Evolutionary conservation across 257 asterid species (phyloP), one percentile per base, ranked within the genome.

Genomic region (Fraxinus anomala): DNA sequence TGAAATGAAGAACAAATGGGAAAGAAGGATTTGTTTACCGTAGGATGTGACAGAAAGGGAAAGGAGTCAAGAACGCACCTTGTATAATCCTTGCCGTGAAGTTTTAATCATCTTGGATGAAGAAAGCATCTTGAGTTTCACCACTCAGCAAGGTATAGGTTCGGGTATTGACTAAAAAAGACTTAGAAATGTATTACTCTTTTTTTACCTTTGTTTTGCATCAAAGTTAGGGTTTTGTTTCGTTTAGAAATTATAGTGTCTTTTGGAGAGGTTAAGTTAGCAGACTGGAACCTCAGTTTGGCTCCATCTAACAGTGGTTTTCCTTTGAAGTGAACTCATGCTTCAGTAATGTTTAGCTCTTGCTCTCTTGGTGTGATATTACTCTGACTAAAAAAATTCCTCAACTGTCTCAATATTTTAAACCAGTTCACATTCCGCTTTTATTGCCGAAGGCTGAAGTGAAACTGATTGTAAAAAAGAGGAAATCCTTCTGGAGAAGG

Each of bases 61-160:
- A 76, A 81, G 89, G 81, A 90, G 97, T 92, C 97, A 84, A 92
- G 96, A 92, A 87, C 97, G 97, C 90, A 90, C 96, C 97, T 89
- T 76, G 78, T 44, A 33, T 82, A 70, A 12, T 42, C 17, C 51
- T 42, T 42, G 51, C 51, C 51, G 17, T 11, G 17, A 11, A 13
- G 51, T 76, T 80, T 28, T 74, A 56, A 76, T 75, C 37, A 28
- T 51, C 40, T 54, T 72, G 7, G 49, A 42, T 65, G 47, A 39
- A 16, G 10, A 28, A 61, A 44, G 34, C 73, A 51, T 9, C 30
- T 12, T 37, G 79, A 63, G 3, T 72, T 80, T 77, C 78, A 77
- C 86, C 51, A 42, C 13, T 42, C 51, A 42, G 17, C 51, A 42
- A 42, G 47, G 51, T 42, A 42, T 82, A 42, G 96, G 97, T 92